Conservation (phyloP, 163 green algal genomes). For the Scenedesmus sp. region DNA sequence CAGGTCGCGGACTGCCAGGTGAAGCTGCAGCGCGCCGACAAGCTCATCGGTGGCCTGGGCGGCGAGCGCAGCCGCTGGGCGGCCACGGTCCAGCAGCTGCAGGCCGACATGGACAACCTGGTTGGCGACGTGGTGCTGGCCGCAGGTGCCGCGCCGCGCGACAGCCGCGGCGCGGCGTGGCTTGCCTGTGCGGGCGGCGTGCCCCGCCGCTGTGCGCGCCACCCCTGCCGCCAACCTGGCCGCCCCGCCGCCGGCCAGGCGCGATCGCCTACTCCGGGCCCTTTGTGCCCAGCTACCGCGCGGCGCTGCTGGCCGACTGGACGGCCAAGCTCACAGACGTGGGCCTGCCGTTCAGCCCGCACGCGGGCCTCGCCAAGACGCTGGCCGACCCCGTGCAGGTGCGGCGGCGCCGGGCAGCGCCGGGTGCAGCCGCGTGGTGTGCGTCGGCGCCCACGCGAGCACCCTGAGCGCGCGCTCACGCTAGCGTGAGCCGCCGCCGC, state of each 20-base stretch:
- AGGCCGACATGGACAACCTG: conserved; percentile 73
- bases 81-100: conserved; percentile 72
- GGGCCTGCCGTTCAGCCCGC: conserved; percentile 64
- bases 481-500: too few relatives aligned
- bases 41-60: conserved; percentile 86
- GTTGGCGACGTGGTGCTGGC: conserved; percentile 82
- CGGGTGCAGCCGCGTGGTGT: too few relatives aligned
- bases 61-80: conserved; percentile 69
- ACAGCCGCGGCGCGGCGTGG: too few relatives aligned
- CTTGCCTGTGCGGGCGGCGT: too few relatives aligned
- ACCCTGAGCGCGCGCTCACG: too few relatives aligned
- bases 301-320: conserved; percentile 69
- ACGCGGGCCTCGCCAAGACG: conserved; percentile 68
- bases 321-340: conserved; percentile 52
- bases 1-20: conserved; percentile 77
- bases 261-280: conserved; percentile 72
- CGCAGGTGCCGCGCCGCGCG: conserved; percentile 45
- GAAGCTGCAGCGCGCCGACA: conserved; percentile 86
- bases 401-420: neutral
- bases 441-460: too few relatives aligned
- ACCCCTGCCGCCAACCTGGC: too few relatives aligned
- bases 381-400: conserved; percentile 64
- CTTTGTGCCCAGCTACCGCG: conserved; percentile 76
- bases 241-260: too few relatives aligned
- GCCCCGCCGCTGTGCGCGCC: too few relatives aligned